phyloP scores from a whole-genome alignment of 1,284 basidiomycete genomes.

The Ganoderma sp. region DNA sequence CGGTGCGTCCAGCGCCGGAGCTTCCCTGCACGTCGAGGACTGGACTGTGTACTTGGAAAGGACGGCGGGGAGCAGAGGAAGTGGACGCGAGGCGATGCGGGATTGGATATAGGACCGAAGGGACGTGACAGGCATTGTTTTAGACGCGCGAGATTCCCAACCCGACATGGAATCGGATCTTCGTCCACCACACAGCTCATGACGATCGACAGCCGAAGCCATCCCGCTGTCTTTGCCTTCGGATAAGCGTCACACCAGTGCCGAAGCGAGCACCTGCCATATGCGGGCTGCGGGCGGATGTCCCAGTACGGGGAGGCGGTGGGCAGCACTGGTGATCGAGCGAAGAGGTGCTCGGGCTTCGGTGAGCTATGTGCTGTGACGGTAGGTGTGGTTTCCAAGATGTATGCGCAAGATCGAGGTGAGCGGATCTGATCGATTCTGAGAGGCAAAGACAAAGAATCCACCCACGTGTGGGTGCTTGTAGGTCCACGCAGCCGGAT shows the following conservation, averaged over 20 bases:
- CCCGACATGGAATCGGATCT: neutral
- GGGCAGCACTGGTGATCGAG: constrained; percentile 1
- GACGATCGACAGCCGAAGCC: neutral
- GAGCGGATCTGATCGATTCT: constrained; percentile 2
- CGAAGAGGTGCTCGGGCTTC: neutral
- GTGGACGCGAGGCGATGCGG: neutral
- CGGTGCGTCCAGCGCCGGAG: neutral
- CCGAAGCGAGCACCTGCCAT: neutral
- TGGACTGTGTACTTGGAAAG: neutral
- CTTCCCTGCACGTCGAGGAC: neutral
- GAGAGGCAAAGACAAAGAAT: neutral
- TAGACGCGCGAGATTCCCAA: constrained; percentile 3
- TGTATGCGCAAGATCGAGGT: constrained; percentile 1
- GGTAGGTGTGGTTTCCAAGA: neutral
- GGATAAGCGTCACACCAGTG: neutral
- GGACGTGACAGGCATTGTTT: neutral
- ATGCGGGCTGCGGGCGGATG: constrained; percentile 3
- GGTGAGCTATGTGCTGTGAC: neutral
- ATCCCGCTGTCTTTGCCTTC: neutral
- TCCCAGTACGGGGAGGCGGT: neutral
- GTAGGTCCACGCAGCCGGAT: constrained; percentile 4
- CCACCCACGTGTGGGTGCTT: constrained; percentile 10
- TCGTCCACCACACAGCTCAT: neutral
- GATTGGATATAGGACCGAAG: neutral
- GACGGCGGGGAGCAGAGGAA: neutral